Conservation (phyloP, 306 rosid species). For the Cucumis melo region DNA sequence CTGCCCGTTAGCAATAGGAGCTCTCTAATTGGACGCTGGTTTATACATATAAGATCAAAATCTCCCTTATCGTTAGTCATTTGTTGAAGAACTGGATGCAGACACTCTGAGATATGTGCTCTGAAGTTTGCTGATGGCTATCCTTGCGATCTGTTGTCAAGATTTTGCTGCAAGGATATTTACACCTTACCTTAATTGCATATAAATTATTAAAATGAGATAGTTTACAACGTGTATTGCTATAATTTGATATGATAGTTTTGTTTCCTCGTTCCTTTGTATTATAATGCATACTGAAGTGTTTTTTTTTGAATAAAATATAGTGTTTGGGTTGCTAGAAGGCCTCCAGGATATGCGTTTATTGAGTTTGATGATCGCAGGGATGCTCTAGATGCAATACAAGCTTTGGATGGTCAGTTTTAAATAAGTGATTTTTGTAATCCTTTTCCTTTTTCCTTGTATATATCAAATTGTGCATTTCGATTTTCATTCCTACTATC, state of each 20-base stretch:
- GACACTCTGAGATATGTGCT: neutral
- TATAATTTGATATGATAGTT: neutral
- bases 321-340: slow-evolving; percentile 96
- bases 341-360: slow-evolving; percentile 95
- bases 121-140: neutral
- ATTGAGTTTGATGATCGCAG: slow-evolving; percentile 89
- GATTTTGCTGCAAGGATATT: neutral
- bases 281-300: neutral
- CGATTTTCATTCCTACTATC: neutral
- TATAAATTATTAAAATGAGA: neutral
- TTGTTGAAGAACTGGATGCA: neutral
- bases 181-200: neutral
- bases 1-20: neutral
- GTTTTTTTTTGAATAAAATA: neutral
- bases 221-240: neutral
- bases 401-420: slow-evolving; percentile 77
- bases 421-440: neutral
- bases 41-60: neutral
- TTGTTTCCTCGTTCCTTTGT: neutral
- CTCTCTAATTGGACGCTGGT: neutral
- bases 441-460: neutral
- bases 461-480: neutral
- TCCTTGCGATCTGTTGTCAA: neutral
- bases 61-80: neutral
- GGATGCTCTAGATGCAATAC: slow-evolving; percentile 91